These are phyloP conservation scores for Barnettozyma botsteinii DNA, from an alignment of 805 yeast species.

Conservation along the genomic window DNA sequence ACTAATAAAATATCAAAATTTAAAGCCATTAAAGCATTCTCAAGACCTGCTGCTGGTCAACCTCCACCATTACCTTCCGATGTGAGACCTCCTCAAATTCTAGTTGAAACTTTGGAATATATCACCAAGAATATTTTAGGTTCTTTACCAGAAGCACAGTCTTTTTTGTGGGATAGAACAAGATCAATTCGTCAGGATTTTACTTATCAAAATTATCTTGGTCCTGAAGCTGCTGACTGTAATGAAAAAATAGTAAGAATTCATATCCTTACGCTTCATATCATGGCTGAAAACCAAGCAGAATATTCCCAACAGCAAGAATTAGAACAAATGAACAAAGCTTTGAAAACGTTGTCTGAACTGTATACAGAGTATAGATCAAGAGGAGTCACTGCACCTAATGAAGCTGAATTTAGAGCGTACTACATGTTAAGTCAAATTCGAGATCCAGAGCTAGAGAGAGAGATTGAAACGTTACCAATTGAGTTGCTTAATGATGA, in stretches of 20 bases:
- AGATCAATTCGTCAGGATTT: slow-evolving; percentile 95
- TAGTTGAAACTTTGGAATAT: slow-evolving; percentile 63
- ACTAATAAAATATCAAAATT: slow-evolving; percentile 50
- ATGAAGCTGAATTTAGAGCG: slow-evolving; percentile 91
- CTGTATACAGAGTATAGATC: slow-evolving; percentile 77
- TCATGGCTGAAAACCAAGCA: slow-evolving; percentile 67
- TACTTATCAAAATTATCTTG: slow-evolving; percentile 89
- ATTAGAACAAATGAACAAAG: slow-evolving; percentile 87
- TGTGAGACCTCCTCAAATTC: slow-evolving; percentile 84
- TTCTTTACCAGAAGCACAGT: slow-evolving; percentile 75
- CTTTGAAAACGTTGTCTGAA: slow-evolving; percentile 81
- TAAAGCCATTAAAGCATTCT: slow-evolving; percentile 83
- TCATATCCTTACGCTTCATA: slow-evolving; percentile 74
- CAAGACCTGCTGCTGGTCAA: slow-evolving; percentile 97
- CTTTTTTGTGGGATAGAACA: slow-evolving; percentile 95
- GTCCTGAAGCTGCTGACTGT: slow-evolving; percentile 90
- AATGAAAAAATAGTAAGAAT: slow-evolving; percentile 87
- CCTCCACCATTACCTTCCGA: slow-evolving; percentile 97
- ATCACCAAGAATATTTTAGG: slow-evolving; percentile 59
- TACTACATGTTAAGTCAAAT: slow-evolving; percentile 76
- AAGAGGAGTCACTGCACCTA: slow-evolving; percentile 61
- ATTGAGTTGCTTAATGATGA: slow-evolving; percentile 43
- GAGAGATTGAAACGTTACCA: slow-evolving; percentile 69
- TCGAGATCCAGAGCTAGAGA: slow-evolving; percentile 79
- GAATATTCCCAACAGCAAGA: slow-evolving; percentile 95